These are phyloP conservation scores for Lecanicillium sp. DNA, from an alignment of 2,329 filamentous ascomycete species.

Conservation along the genomic window DNA sequence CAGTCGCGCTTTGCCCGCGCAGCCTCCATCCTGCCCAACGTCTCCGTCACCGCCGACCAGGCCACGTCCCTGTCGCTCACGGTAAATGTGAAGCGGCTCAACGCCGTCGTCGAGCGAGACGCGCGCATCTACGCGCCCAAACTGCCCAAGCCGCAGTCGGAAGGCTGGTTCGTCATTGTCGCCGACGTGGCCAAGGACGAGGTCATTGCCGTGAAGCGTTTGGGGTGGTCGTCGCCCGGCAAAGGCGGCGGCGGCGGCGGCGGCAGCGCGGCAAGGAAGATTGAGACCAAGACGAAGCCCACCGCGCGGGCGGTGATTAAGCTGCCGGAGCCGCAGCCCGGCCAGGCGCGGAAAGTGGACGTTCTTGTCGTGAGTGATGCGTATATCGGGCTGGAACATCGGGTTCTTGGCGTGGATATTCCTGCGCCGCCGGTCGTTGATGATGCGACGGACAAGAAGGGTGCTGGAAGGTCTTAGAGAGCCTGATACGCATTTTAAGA, in stretches of 20 bases:
- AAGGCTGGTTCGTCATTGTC: conserved; percentile 85
- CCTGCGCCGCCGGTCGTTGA: conserved; percentile 41
- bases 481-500: no score
- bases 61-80: conserved; percentile 56
- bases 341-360: conserved; percentile 55
- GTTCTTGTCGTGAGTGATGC: conserved; percentile 78
- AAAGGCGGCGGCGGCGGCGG: conserved; percentile 14
- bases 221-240: conserved; percentile 54
- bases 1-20: conserved; percentile 49
- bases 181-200: conserved; percentile 63
- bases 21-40: conserved; percentile 58
- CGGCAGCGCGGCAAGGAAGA: conserved; percentile 14
- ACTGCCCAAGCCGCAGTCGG: conserved; percentile 90
- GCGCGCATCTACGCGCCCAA: conserved; percentile 76
- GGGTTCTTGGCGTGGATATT: conserved; percentile 40
- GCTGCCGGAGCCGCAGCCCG: conserved; percentile 42
- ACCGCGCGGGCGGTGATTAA: conserved; percentile 51
- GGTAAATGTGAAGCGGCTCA: conserved; percentile 58
- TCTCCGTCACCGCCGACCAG: conserved; percentile 54
- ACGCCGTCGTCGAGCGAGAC: conserved; percentile 56
- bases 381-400: conserved; percentile 67
- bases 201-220: conserved; percentile 76
- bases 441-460: conserved; percentile 37
- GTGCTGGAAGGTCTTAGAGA: conserved; percentile 5
- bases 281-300: conserved; percentile 36